Conservation (phyloP, 495 filamentous ascomycete genomes). For the Lasiosphaeria ovina region DNA sequence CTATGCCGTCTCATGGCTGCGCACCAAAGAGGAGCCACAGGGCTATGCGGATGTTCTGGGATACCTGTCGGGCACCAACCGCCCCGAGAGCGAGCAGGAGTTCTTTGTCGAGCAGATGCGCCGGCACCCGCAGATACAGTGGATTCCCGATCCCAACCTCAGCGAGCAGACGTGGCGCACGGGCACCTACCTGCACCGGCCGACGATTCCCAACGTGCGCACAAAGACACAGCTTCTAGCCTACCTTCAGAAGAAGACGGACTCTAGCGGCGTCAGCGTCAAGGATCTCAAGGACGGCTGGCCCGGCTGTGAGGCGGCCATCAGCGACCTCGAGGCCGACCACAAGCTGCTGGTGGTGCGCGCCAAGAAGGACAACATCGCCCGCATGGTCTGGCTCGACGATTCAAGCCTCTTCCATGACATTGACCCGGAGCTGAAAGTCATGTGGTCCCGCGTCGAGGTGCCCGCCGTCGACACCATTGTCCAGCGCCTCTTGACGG, state of each 20-base stretch:
- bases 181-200: constrained; percentile 75
- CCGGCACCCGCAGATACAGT: constrained; percentile 66
- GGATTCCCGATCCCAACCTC: constrained; percentile 57
- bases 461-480: constrained; percentile 74
- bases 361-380: constrained; percentile 88
- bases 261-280: constrained; percentile 76
- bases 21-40: constrained; percentile 68
- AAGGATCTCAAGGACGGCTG: constrained; percentile 94
- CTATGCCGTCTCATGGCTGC: constrained; percentile 82
- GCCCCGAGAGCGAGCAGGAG: constrained; percentile 40
- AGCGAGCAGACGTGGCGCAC: constrained; percentile 52
- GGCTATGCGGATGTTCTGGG: constrained; percentile 69
- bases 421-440: constrained; percentile 78
- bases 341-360: constrained; percentile 79
- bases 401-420: constrained; percentile 70
- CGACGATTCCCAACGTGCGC: constrained; percentile 73
- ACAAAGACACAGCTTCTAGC: constrained; percentile 70
- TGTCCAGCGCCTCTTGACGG: constrained; percentile 67
- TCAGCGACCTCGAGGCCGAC: constrained; percentile 72
- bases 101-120: constrained; percentile 50
- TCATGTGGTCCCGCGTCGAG: constrained; percentile 77
- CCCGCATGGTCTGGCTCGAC: constrained; percentile 85
- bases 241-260: constrained; percentile 74
- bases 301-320: constrained; percentile 73
- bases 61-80: constrained; percentile 67